Conservation (phyloP, 305 asterid species). For the Fraxinus ornus region DNA sequence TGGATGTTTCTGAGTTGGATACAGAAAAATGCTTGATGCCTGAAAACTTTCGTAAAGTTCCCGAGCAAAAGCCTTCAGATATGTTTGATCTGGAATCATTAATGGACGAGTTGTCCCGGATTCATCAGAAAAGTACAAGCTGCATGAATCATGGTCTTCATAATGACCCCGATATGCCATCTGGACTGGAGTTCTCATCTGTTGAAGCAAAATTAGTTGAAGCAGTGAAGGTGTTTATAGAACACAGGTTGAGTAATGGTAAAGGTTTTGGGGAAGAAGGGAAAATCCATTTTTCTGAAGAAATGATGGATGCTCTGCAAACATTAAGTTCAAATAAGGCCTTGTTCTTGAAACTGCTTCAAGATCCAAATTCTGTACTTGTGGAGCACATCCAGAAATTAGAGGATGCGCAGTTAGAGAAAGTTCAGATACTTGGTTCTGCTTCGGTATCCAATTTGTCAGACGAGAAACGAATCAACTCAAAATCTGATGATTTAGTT, state of each 20-base stretch:
- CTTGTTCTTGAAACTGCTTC: slow-evolving; percentile 51
- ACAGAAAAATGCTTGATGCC: slow-evolving; percentile 25
- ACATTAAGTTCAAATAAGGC: slow-evolving; percentile 52
- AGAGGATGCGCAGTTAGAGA: slow-evolving; percentile 43
- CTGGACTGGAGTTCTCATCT: slow-evolving; percentile 34
- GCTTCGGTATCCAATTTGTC: slow-evolving; percentile 31
- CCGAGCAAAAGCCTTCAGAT: slow-evolving; percentile 31
- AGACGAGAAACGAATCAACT: slow-evolving; percentile 33
- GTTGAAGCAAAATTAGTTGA: slow-evolving; percentile 63
- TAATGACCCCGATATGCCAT: slow-evolving; percentile 30
- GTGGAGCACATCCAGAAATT: slow-evolving; percentile 48
- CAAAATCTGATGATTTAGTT: slow-evolving; percentile 50
- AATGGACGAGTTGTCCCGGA: slow-evolving; percentile 48
- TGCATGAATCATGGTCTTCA: slow-evolving; percentile 27
- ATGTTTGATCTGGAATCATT: slow-evolving; percentile 50
- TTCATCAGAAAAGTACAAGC: slow-evolving; percentile 31
- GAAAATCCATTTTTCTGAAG: slow-evolving; percentile 45
- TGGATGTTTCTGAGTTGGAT: slow-evolving; percentile 44
- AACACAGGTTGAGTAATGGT: slow-evolving; percentile 42
- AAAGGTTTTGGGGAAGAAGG: slow-evolving; percentile 48
- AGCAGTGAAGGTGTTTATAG: slow-evolving; percentile 60
- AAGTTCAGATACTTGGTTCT: slow-evolving; percentile 35
- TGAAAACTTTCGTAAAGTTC: slow-evolving; percentile 28
- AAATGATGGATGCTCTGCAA: slow-evolving; percentile 64
- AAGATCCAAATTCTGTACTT: slow-evolving; percentile 60